Conservation (phyloP, 257 asterid species). For the Solanum verrucosum region DNA sequence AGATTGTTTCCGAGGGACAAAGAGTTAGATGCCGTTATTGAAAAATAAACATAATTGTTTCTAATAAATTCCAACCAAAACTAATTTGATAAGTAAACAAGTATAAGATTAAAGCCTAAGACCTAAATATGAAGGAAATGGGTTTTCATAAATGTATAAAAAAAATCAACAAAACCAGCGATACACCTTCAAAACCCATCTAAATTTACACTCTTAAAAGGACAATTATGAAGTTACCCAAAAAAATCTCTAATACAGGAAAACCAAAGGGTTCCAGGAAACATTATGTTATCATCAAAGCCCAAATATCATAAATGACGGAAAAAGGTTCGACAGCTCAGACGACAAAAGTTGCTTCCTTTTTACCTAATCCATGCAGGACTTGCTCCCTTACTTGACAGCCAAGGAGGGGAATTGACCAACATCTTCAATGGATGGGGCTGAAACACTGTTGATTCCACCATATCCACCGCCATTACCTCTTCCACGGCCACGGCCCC, state of each 20-base stretch:
- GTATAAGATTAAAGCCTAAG: neutral
- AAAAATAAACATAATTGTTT: neutral
- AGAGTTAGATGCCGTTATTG: neutral
- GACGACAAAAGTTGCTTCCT: neutral
- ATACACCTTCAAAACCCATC: neutral
- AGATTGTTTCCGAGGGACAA: neutral
- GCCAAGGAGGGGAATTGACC: slow-evolving; percentile 8
- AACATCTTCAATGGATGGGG: slow-evolving; percentile 6
- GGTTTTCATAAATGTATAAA: neutral
- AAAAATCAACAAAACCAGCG: neutral
- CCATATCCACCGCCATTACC: neutral
- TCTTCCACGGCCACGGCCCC: slow-evolving; percentile 1
- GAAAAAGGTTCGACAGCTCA: neutral
- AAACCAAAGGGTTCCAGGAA: neutral
- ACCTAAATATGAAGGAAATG: neutral
- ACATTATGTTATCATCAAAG: neutral
- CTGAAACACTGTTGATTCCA: neutral
- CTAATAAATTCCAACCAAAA: neutral
- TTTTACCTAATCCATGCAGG: neutral
- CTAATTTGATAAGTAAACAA: neutral
- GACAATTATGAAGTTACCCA: neutral
- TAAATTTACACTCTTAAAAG: neutral
- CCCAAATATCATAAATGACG: neutral
- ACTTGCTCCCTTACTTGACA: neutral
- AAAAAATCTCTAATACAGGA: neutral